These are phyloP conservation scores for Podospora appendiculata DNA, from an alignment of 495 filamentous ascomycete genomes.

Conservation along the genomic window DNA sequence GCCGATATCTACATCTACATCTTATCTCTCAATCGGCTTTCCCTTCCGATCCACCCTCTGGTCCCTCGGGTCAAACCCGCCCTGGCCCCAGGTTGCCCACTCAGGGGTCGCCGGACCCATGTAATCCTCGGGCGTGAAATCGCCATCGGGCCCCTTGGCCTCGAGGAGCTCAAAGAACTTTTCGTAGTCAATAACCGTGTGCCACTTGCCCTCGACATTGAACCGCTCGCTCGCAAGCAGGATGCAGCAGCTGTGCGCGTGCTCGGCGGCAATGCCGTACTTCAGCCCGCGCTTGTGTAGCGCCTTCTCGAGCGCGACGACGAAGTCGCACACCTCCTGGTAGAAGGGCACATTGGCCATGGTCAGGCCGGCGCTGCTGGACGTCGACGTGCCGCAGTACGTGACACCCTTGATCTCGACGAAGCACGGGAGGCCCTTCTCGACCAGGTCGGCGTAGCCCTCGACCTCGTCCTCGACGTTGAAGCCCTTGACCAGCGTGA, in stretches of 20 bases:
- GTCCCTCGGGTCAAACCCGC: constrained; percentile 89
- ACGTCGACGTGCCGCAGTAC: constrained; percentile 84
- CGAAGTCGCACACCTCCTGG: constrained; percentile 76
- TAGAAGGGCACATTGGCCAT: constrained; percentile 98
- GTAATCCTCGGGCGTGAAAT: constrained; percentile 85
- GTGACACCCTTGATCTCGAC: constrained; percentile 95
- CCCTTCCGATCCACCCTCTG: constrained; percentile 78
- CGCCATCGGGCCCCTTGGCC: constrained; percentile 51
- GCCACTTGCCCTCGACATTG: constrained; percentile 66
- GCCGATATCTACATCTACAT: not conserved
- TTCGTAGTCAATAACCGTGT: constrained; percentile 83
- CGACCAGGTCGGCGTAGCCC: constrained; percentile 85
- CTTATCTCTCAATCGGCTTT: constrained; percentile 34
- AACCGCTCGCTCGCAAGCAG: constrained; percentile 76
- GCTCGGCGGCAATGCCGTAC: constrained; percentile 91
- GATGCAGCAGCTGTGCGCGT: constrained; percentile 88
- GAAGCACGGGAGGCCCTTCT: constrained; percentile 77
- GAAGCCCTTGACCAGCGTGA: constrained; percentile 92
- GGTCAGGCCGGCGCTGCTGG: constrained; percentile 70
- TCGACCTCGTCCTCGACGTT: constrained; percentile 89
- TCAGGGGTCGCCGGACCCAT: constrained; percentile 74
- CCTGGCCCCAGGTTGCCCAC: constrained; percentile 92
- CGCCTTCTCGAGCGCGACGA: constrained; percentile 58
- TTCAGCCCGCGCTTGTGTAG: constrained; percentile 58
- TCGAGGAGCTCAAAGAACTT: constrained; percentile 82